Base-by-base conservation (phyloP, 768 basidiomycete genomes). In the Lentinus tigrinus region DNA sequence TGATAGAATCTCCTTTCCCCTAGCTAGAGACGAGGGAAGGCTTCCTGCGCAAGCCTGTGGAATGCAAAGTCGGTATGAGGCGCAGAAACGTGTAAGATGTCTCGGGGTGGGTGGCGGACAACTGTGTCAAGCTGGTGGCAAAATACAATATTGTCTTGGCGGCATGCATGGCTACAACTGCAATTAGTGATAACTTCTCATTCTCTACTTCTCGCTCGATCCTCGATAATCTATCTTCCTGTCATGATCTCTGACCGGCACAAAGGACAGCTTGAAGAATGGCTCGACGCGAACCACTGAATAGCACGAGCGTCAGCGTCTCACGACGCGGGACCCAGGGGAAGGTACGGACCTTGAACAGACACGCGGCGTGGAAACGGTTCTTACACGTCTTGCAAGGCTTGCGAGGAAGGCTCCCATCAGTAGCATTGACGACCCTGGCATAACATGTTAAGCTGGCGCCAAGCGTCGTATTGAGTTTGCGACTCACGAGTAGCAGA, bases 321-420 rank as follows among this genome's bases (percentile, higher is more conserved):
- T 37, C 37, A 37, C 8, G 3, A 19, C 24, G 7, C 4, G 13
- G 19, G 10, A 19, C 19, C 7, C 8, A 23, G 21, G 14, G 27
- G 37, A 36, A 21, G 16, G 2, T 23, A 67, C 79, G 48, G 47
- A 85, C 91, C 79, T 96, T 95, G 78, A 89, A 97, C 61, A 98
- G 72, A 75, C 95, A 98, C 21, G 83, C 86, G 0, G 93, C 87
- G 69, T 97, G 95, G 81, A 96, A 98, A 40, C 89, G 79, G 70
- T 97, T 97, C 73, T 91, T 93, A 74, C 95, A 97, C 2, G 94
- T 97, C 73, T 84, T 88, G 76, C 96, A 99, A 1, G 92, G 87
- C 67, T 95, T 95, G 65, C 85, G 85, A 0, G 97, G 96, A 14
- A 98, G 77, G 49, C 82, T 87, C 0, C 89, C 87, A 68, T 98